Evolutionary conservation across 2,329 filamentous ascomycete species (phyloP).

Genomic region (Aspergillus latus): DNA sequence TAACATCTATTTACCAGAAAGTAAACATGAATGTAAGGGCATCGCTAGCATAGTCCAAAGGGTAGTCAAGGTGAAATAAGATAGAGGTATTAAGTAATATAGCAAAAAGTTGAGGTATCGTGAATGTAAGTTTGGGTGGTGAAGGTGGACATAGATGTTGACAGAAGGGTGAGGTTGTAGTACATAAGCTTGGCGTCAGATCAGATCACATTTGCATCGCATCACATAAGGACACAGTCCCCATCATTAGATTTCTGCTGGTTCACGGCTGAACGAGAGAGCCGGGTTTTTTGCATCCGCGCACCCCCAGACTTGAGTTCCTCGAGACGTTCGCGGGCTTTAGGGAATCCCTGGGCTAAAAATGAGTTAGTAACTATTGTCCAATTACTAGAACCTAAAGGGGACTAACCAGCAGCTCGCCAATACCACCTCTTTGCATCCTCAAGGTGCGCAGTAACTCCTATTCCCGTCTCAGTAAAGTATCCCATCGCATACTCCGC

Average conservation of each 20-base stretch:
- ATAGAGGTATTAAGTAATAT: slow-evolving; percentile 7
- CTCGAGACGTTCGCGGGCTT: slow-evolving; percentile 87
- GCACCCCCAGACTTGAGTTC: slow-evolving; percentile 81
- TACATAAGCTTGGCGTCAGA: slow-evolving; percentile 1
- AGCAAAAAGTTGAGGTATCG: not conserved
- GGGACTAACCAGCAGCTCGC: slow-evolving; percentile 80
- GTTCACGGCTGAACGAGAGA: slow-evolving; percentile 78
- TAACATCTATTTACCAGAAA: slow-evolving; percentile 6
- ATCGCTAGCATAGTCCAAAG: slow-evolving; percentile 5
- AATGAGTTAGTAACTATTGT: slow-evolving; percentile 11
- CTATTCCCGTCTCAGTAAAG: slow-evolving; percentile 93
- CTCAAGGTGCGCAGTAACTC: slow-evolving; percentile 79
- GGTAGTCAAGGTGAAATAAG: not conserved
- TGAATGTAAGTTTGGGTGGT: not conserved
- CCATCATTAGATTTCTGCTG: slow-evolving; percentile 85
- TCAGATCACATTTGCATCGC: slow-evolving; percentile 6
- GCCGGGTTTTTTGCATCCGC: slow-evolving; percentile 69
- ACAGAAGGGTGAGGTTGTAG: not conserved
- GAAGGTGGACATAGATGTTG: not conserved
- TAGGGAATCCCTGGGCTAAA: slow-evolving; percentile 87
- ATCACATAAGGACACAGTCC: slow-evolving; percentile 64
- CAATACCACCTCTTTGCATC: slow-evolving; percentile 99
- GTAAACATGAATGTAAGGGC: not conserved
- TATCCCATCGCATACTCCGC: slow-evolving; percentile 98
- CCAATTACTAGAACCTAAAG: not conserved